Evolutionary conservation across 129 eudicot genomes (phyloP), one percentile per base, ranked within the genome.

Genomic region (Flaveria brownii): DNA sequence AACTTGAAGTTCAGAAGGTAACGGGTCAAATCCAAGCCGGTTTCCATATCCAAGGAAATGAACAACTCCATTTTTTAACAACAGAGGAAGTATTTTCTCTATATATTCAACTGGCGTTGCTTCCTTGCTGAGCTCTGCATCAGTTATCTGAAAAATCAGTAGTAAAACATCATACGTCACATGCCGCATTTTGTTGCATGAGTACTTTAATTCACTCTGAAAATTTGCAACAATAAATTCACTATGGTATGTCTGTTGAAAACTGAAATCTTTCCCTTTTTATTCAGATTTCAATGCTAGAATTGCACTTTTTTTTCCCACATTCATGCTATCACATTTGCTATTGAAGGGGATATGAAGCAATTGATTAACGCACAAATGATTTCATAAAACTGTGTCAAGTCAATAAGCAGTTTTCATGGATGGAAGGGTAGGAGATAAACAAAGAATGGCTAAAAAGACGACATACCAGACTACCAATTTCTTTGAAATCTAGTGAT

Each of bases 41-140:
- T 94, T 94, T 68, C 97, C 99, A 72, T 78, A 94, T 85, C 99
- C 99, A 55, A 94, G 99, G 20, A 94, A 84, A 84, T 94, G 97
- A 60, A 94, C 96, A 42, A 91, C 85, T 73, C 90, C 84, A 72
- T 91, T 91, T 54, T 78, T 86, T 55, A 66, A 66, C 18, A 94
- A 89, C 73, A 86, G 42, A 18, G 97, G 99, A 74, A 89, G 92
- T 63, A 91, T 84, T 30, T 80, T 84, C 68, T 70, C 56, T 12
- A 86, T 62, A 73, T 91, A 94, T 23, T 94, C 97, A 23, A 4
- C 69, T 22, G 89, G 85, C 59, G 84, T 84, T 83, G 97, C 97
- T 80, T 94, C 99, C 75, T 94, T 91, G 4, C 88, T 76, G 82
- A 94, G 84, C 62, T 94, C 92, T 46, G 97, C 88, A 86, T 94